Percentiles rank a stretch among this genome's conserved stretches.
Evolutionary conservation across 2,329 filamentous ascomycete species (phyloP).

Genomic region (Nothophaeocryptopus gaeumannii): DNA sequence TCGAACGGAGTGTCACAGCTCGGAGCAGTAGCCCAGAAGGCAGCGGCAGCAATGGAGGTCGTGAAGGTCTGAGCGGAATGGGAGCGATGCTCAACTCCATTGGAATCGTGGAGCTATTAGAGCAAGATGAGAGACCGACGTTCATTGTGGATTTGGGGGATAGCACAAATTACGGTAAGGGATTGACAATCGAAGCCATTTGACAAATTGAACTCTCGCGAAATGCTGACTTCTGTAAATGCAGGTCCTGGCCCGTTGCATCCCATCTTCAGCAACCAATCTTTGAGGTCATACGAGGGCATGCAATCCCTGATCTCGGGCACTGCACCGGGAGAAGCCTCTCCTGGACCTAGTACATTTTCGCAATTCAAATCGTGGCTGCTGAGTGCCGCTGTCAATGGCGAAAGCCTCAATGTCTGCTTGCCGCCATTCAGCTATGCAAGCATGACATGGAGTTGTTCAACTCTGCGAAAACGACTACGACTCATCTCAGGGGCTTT

Average conservation of each 20-base stretch:
- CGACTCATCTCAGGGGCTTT: constrained; percentile 62
- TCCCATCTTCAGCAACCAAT: constrained; percentile 66
- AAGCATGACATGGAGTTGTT: constrained; percentile 67
- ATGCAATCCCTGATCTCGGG: constrained; percentile 58
- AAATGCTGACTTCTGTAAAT: too few species aligned
- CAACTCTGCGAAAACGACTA: constrained; percentile 65
- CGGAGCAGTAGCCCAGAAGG: constrained; percentile 30
- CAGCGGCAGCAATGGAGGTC: constrained; percentile 13
- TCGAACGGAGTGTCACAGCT: constrained; percentile 31
- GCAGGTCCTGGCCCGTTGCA: constrained; percentile 51
- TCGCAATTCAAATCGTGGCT: constrained; percentile 68
- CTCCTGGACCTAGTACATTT: constrained; percentile 49
- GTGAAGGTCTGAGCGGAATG: constrained; percentile 16
- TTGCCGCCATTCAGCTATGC: constrained; percentile 60
- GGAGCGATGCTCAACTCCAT: constrained; percentile 58
- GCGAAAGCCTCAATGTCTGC: constrained; percentile 53
- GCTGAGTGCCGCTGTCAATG: constrained; percentile 54
- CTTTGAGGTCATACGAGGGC: constrained; percentile 58
- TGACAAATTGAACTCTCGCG: constrained; percentile 42
- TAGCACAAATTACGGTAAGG: constrained; percentile 47
- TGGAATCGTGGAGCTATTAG: constrained; percentile 68
- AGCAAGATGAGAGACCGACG: constrained; percentile 72
- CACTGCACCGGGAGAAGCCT: constrained; percentile 40
- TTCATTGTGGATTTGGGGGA: constrained; percentile 70
- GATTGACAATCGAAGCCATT: constrained; percentile 40